Evolutionary conservation across 202 grass and related monocot genomes (phyloP), one percentile per base, ranked within the genome.

Genomic region (Zoysia matrella): DNA sequence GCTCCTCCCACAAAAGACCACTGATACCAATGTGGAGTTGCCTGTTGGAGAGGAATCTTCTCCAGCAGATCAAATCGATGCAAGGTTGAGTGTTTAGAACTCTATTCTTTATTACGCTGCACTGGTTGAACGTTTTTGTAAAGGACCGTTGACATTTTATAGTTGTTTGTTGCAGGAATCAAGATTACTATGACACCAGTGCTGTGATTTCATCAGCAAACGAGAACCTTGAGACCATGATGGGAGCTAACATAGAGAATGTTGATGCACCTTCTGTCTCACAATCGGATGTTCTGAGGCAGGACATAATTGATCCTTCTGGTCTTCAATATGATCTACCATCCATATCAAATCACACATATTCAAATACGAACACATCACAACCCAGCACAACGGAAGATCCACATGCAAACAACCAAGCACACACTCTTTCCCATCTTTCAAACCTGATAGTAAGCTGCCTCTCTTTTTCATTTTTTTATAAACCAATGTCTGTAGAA

Each of bases 301-400:
- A 83, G 64, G 89, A 93, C 3, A 52, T 87, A 79, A 76, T 87
- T 57, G 91, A 95, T 81, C 57, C 85, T 75, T 88, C 91, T 39
- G 86, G 78, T 77, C 87, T 96, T 83, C 89, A 96, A 64, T 96
- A 99, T 82, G 90, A 92, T 46, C 58, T 96, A 55, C 87, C 96
- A 72, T 94, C 96, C 69, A 91, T 79, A 55, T 91, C 95, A 36
- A 85, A 79, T 83, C 86, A 94, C 82, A 56, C 84, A 40, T 89
- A 94, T 73, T 79, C 89, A 15, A 96, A 90, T 54, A 76, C 83
- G 0, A 85, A 89, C 74, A 76, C 93, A 2, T 78, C 87, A 48
- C 93, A 94, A 57, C 80, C 92, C 63, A 93, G 78, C 83, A 79
- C 90, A 75, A 60, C 85, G 78, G 83, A 90, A 52, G 87, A 85